A percentile compares a stretch with the other conserved stretches of the same genome.
phyloP scores from a whole-genome alignment of 768 basidiomycete genomes.

The Chalciporus sphaerocephalus region DNA sequence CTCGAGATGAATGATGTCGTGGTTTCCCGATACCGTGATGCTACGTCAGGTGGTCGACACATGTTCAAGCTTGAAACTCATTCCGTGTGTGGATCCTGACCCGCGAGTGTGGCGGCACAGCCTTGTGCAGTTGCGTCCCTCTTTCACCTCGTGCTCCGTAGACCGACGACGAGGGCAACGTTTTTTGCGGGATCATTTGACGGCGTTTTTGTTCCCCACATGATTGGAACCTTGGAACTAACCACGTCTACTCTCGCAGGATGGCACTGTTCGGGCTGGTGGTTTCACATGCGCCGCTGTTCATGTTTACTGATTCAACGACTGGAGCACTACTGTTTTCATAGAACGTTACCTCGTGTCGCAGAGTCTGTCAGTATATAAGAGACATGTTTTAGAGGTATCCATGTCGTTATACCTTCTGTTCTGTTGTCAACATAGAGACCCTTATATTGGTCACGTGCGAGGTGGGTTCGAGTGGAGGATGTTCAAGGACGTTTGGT shows the following conservation, averaged over 20 bases:
- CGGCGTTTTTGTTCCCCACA: slow-evolving; percentile 10
- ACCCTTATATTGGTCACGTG: slow-evolving; percentile 27
- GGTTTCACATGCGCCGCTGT: slow-evolving; percentile 30
- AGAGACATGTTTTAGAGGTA: not conserved
- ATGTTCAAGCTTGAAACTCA: slow-evolving; percentile 11
- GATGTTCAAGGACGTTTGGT: not conserved
- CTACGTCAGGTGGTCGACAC: slow-evolving; percentile 9
- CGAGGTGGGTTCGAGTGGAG: slow-evolving; percentile 11
- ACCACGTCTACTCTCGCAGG: slow-evolving; percentile 30
- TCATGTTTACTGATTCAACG: slow-evolving; percentile 30
- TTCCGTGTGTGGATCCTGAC: slow-evolving; percentile 15
- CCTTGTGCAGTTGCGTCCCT: slow-evolving; percentile 8
- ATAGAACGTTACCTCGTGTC: slow-evolving; percentile 22
- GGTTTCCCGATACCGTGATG: not conserved
- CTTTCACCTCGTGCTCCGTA: slow-evolving; percentile 18
- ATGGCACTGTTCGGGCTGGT: slow-evolving; percentile 32
- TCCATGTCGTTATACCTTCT: not conserved
- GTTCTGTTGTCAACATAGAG: not conserved
- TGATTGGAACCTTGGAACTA: slow-evolving; percentile 11
- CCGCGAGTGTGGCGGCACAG: slow-evolving; percentile 20
- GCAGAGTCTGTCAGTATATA: slow-evolving; percentile 16
- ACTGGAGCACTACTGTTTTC: slow-evolving; percentile 32
- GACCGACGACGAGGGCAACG: slow-evolving; percentile 13
- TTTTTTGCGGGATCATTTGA: not conserved
- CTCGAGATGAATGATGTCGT: not conserved